Evolutionary conservation across 768 basidiomycete genomes (phyloP).

Genomic region (Serendipita sp.): DNA sequence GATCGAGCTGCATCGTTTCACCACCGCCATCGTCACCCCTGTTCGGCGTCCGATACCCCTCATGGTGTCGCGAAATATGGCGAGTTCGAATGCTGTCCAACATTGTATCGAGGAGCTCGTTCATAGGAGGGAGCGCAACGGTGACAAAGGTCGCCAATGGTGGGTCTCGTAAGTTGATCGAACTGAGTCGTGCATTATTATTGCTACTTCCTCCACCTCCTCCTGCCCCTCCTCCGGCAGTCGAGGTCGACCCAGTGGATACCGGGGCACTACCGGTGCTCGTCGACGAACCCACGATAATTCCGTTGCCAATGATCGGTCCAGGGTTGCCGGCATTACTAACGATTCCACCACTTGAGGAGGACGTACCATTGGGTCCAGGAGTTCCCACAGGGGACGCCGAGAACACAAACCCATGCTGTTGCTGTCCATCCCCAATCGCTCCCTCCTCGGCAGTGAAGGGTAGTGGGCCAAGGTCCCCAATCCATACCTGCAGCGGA

Average conservation of each 20-base stretch:
- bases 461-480: slow-evolving; percentile 66
- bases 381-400: slow-evolving; percentile 52
- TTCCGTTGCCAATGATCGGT: neutral
- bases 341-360: slow-evolving; percentile 27
- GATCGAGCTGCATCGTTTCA: slow-evolving; percentile 11
- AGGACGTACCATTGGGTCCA: slow-evolving; percentile 42
- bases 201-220: neutral
- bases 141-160: slow-evolving; percentile 42
- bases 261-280: neutral
- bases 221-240: slow-evolving; percentile 7
- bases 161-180: slow-evolving; percentile 6
- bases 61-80: slow-evolving; percentile 16
- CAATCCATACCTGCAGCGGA: slow-evolving; percentile 79
- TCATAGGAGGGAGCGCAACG: slow-evolving; percentile 66
- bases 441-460: neutral
- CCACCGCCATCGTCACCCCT: slow-evolving; percentile 14
- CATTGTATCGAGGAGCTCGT: slow-evolving; percentile 61
- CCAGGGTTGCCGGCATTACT: slow-evolving; percentile 8
- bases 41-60: slow-evolving; percentile 17
- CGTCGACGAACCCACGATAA: neutral
- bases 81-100: slow-evolving; percentile 46
- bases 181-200: neutral
- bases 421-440: neutral
- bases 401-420: slow-evolving; percentile 54
- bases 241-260: neutral